Evolutionary conservation across 371 early-diverging fungal species (phyloP), one percentile per base, ranked within the genome.

Genomic region (Zopfochytrium polystomum): DNA sequence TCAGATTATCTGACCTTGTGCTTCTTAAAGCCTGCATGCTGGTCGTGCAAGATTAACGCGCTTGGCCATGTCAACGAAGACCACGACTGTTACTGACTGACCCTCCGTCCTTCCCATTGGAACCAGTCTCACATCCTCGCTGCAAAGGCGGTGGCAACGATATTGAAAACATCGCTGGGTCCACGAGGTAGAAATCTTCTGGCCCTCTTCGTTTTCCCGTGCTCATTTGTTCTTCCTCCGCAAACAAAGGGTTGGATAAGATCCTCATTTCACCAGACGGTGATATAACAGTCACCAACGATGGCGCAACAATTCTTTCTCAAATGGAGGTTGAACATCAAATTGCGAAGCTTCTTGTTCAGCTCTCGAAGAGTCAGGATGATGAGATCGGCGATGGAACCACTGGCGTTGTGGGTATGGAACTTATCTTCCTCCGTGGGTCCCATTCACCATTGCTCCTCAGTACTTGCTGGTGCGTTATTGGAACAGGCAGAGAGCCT

Each of bases 351-450:
- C 84, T 99, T 23, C 78, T 99, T 55, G 97, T 99, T 18, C 95
- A 99, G 77, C 80, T 99, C 51, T 95, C 96, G 58, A 90, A 96
- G 80, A 87, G 93, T 60, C 99, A 99, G 83, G 99, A 99, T 80
- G 96, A 99, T 70, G 99, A 99, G 81, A 96, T 99, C 75, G 99
- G 99, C 60, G 99, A 99, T 79, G 99, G 99, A 57, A 99, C 99
- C 32, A 99, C 99, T 18, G 95, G 98, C 72, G 97, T 99, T 62
- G 99, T 99, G 70, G 88, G 91, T 90, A 80, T 60, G 80, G 42
- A 32, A 48, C 48, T 5, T 7, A 42, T 6, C 53, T 55, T 23
- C 44, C 42, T 55, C 20, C 49, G n/a, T 18, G n/a, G 1, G n/a
- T 9, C 11, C 49, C 52, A 9, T 47, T 25, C 30, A 15, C 27